A percentile compares a stretch with the other conserved stretches of the same genome.
Conservation (phyloP, 306 rosid genomes). For the Prosopis cineraria region DNA sequence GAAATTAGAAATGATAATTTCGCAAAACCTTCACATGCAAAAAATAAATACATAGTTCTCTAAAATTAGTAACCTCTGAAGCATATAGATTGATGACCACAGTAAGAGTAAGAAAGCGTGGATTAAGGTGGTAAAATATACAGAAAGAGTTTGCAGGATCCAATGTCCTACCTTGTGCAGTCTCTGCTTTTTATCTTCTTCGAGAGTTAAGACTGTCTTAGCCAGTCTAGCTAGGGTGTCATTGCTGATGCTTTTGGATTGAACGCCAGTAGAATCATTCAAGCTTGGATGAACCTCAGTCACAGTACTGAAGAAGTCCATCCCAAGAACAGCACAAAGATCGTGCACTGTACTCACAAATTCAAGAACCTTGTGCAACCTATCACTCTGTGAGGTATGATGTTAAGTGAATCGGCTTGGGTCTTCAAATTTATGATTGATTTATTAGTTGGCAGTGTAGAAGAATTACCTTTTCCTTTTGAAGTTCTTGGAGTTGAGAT, state of each 20-base stretch:
- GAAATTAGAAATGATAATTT: constrained; percentile 4
- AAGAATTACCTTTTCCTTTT: constrained; percentile 83
- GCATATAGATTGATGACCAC: neutral
- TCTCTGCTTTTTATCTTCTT: constrained; percentile 79
- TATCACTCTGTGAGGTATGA: constrained; percentile 68
- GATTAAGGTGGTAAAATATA: constrained; percentile 17
- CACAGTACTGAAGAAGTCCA: constrained; percentile 93
- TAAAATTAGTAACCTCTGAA: neutral
- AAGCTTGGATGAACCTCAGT: constrained; percentile 99
- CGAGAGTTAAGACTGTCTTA: constrained; percentile 66
- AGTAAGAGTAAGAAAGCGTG: constrained; percentile 5
- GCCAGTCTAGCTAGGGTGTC: constrained; percentile 80
- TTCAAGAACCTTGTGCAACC: constrained; percentile 87
- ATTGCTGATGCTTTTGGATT: constrained; percentile 94
- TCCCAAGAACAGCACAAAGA: constrained; percentile 95
- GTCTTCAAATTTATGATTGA: constrained; percentile 18
- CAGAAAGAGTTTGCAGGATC: neutral
- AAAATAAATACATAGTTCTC: neutral
- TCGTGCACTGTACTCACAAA: constrained; percentile 90
- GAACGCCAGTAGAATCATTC: constrained; percentile 84
- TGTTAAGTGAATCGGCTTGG: constrained; percentile 16
- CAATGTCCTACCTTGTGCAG: constrained; percentile 57
- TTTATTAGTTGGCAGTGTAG: constrained; percentile 25
- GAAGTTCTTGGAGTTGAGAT: constrained; percentile 92
- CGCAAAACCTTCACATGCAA: neutral